Conservation (phyloP, 768 basidiomycete species). For the Daedalea quercina region DNA sequence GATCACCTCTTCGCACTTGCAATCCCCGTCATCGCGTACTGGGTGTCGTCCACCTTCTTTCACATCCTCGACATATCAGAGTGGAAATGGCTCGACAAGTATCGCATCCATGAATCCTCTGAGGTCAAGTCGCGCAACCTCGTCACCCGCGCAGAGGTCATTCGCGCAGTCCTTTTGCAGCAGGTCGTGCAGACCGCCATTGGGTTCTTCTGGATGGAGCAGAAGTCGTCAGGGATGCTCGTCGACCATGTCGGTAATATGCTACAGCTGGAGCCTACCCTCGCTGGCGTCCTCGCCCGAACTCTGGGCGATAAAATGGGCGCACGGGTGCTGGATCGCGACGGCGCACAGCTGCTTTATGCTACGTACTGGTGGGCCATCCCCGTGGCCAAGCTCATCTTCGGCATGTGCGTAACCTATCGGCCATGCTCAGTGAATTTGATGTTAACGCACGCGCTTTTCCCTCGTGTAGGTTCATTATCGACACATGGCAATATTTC, state of each 20-base stretch:
- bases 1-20: conserved; percentile 70
- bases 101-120: conserved; percentile 81
- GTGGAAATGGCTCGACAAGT: conserved; percentile 73
- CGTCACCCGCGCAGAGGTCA: conserved; percentile 63
- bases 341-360: conserved; percentile 41
- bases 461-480: conserved; percentile 57
- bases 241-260: conserved; percentile 37
- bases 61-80: conserved; percentile 72
- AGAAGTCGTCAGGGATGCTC: conserved; percentile 18
- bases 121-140: conserved; percentile 75
- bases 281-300: conserved; percentile 32
- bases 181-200: conserved; percentile 79
- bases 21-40: conserved; percentile 78
- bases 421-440: not conserved
- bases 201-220: conserved; percentile 61
- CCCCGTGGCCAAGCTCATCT: conserved; percentile 62
- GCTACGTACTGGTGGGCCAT: conserved; percentile 92
- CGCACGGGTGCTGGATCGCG: conserved; percentile 26
- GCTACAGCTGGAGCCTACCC: conserved; percentile 26
- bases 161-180: conserved; percentile 79
- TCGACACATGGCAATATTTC: conserved; percentile 99
- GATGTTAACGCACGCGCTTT: not conserved
- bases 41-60: conserved; percentile 76
- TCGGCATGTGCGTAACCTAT: conserved; percentile 70
- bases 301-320: conserved; percentile 37